phyloP scores from a whole-genome alignment of 2,329 filamentous ascomycete genomes.

The Phoma herbarum region DNA sequence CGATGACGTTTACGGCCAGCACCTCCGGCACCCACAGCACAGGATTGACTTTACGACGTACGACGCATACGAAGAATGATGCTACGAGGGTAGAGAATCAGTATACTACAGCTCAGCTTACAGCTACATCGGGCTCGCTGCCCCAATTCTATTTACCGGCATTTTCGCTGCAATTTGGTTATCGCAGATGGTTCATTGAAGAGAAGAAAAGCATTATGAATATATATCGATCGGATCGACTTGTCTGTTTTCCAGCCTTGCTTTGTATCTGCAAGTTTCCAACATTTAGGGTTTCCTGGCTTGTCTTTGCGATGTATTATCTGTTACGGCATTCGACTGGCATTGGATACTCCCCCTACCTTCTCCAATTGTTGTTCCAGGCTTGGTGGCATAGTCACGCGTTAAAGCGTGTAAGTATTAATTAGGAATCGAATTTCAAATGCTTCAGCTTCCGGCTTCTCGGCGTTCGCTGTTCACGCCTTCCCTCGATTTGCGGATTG shows the following conservation, averaged over 20 bases:
- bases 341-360: slow-evolving; percentile 9
- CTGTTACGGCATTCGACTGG: slow-evolving; percentile 9
- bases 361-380: not conserved
- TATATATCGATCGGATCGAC: slow-evolving; percentile 9
- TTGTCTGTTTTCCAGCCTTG: not conserved
- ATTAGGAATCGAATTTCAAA: slow-evolving; percentile 1
- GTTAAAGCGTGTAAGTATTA: slow-evolving; percentile 4
- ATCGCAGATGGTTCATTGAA: not conserved
- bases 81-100: slow-evolving; percentile 53
- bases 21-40: slow-evolving; percentile 23
- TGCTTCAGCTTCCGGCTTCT: not conserved
- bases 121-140: slow-evolving; percentile 18
- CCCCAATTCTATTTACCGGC: slow-evolving; percentile 10
- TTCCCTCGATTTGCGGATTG: not conserved
- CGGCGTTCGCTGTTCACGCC: not conserved
- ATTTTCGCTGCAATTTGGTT: slow-evolving; percentile 10
- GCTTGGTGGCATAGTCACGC: not conserved
- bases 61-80: slow-evolving; percentile 54
- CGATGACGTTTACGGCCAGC: slow-evolving; percentile 47
- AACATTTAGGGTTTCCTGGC: not conserved
- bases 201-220: slow-evolving; percentile 17
- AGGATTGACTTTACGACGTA: slow-evolving; percentile 46
- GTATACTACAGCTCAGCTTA: slow-evolving; percentile 20
- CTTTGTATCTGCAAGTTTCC: not conserved
- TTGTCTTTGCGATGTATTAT: slow-evolving; percentile 5